A percentile compares a stretch with the other conserved stretches of the same genome.
These are phyloP conservation scores for Dendrobium catenatum DNA, from an alignment of 106 monocot genomes.

Conservation along the genomic window DNA sequence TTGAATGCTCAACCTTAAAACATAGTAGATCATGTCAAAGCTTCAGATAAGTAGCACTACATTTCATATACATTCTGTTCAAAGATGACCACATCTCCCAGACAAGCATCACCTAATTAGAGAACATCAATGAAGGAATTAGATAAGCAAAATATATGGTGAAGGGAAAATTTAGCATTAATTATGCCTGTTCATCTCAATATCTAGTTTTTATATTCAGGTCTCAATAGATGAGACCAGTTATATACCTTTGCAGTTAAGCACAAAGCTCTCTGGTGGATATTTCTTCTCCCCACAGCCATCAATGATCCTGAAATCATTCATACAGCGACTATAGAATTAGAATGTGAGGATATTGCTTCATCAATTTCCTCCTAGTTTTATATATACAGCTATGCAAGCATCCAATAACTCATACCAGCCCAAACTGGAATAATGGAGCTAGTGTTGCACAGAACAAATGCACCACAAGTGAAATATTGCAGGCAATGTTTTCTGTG, in stretches of 20 bases:
- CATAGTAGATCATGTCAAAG: background rate
- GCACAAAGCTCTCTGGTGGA: constrained; percentile 56
- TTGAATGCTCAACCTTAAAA: background rate
- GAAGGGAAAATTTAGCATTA: background rate
- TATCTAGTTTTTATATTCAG: background rate
- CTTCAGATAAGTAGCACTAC: constrained; percentile 17
- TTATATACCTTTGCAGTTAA: constrained; percentile 73
- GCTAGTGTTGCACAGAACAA: background rate
- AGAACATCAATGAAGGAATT: background rate
- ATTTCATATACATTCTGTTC: constrained; percentile 76
- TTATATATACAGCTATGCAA: background rate
- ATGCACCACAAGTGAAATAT: background rate
- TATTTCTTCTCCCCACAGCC: constrained; percentile 67
- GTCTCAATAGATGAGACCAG: background rate
- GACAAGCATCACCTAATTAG: constrained; percentile 76
- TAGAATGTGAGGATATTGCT: background rate
- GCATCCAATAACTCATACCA: background rate
- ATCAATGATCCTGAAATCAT: constrained; percentile 47
- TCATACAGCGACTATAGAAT: background rate
- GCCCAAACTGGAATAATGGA: background rate
- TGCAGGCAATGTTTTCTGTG: background rate
- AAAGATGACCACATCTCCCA: constrained; percentile 83
- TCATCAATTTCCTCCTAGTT: background rate
- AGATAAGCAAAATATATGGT: background rate
- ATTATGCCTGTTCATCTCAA: background rate